Conservation (phyloP, 257 asterid species). For the Coffea eugenioides region DNA sequence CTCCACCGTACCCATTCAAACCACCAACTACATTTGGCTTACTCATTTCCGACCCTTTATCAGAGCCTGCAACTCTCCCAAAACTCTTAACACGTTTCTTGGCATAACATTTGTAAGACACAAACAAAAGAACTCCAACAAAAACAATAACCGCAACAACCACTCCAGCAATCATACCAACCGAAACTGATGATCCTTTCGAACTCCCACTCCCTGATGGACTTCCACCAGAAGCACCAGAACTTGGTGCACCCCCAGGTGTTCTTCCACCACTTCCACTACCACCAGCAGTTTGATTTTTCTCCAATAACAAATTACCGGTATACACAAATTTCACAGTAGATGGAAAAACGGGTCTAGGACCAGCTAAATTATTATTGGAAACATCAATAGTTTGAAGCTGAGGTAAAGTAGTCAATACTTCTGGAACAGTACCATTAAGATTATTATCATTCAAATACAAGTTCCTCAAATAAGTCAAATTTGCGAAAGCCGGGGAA, state of each 20-base stretch:
- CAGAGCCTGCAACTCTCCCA: constrained; percentile 52
- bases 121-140: constrained; percentile 58
- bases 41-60: constrained; percentile 56
- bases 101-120: constrained; percentile 63
- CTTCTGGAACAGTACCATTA: constrained; percentile 60
- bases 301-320: constrained; percentile 67
- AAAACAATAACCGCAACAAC: constrained; percentile 61
- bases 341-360: constrained; percentile 45
- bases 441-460: constrained; percentile 67
- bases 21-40: constrained; percentile 38
- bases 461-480: constrained; percentile 66
- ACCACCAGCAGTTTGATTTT: constrained; percentile 32
- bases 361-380: constrained; percentile 70
- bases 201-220: constrained; percentile 37
- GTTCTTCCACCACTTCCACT: constrained; percentile 39
- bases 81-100: constrained; percentile 52
- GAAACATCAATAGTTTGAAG: constrained; percentile 75
- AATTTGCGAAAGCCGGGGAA: constrained; percentile 69
- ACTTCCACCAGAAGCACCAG: constrained; percentile 28
- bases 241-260: constrained; percentile 32
- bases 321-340: constrained; percentile 38
- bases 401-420: constrained; percentile 55
- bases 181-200: constrained; percentile 39
- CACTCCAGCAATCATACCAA: constrained; percentile 78
- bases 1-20: constrained; percentile 42